A percentile compares a stretch with the other conserved stretches of the same genome.
Conservation (phyloP, 495 filamentous ascomycete genomes). For the Glarea lozoyensis region DNA sequence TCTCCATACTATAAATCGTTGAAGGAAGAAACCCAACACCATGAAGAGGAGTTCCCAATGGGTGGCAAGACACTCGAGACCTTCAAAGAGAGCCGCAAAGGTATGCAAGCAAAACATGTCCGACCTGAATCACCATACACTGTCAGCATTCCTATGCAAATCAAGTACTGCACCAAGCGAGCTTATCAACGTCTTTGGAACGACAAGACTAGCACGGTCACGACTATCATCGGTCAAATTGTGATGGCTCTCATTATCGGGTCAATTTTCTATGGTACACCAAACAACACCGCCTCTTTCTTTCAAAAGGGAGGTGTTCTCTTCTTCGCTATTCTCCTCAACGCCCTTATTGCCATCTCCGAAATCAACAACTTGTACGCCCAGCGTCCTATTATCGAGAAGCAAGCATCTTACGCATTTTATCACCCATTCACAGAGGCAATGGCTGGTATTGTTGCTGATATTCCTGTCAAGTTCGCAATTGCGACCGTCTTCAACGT, state of each 20-base stretch:
- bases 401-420: constrained; percentile 57
- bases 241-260: constrained; percentile 35
- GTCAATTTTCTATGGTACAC: constrained; percentile 38
- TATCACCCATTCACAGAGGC: constrained; percentile 55
- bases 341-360: constrained; percentile 44
- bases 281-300: constrained; percentile 30
- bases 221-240: constrained; percentile 63
- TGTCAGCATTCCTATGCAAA: constrained; percentile 47
- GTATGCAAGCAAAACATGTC: constrained; percentile 56
- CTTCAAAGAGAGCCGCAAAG: constrained; percentile 58
- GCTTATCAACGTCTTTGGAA: constrained; percentile 63
- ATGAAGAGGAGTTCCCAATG: constrained; percentile 53
- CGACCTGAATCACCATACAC: constrained; percentile 55
- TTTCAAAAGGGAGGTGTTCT: constrained; percentile 47
- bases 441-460: constrained; percentile 46
- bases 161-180: constrained; percentile 43
- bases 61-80: constrained; percentile 54
- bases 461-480: constrained; percentile 51
- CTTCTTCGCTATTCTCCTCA: constrained; percentile 48
- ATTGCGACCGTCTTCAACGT: constrained; percentile 27
- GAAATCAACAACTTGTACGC: constrained; percentile 55
- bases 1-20: constrained; percentile 39
- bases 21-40: constrained; percentile 59
- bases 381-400: constrained; percentile 55
- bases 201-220: constrained; percentile 65